Evolutionary conservation across 805 yeast species (phyloP), one percentile per base, ranked within the genome.

Genomic region (Saturnispora serradocipensis): DNA sequence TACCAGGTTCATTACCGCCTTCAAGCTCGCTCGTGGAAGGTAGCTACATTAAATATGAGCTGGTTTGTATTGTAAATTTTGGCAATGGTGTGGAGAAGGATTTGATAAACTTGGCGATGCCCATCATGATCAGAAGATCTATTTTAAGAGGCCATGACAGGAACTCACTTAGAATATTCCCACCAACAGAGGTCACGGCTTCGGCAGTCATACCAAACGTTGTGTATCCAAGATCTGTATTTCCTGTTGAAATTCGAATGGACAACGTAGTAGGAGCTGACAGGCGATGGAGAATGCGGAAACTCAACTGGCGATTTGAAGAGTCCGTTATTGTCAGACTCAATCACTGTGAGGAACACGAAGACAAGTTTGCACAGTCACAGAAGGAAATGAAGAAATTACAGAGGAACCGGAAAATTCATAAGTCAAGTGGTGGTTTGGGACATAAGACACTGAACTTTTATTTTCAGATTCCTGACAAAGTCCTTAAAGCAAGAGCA

Each of bases 111-210:
- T 60, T 81, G 38, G 67, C 70, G 2, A 69, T 86, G 53, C 95
- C 96, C 0, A 65, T 93, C 8, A 76, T 83, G 57, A 73, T 93
- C 2, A 75, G 85, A 44, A 76, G 99, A 59, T 84, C 95, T 52
- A 79, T 91, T 30, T 65, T 87, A 24, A 72, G 88, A 45, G 91
- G 93, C 6, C 86, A 87, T 2, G 97, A 90, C 63, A 75, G 89
- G 59, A 88, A 86, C 61, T 87, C 96, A 1, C 69, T 88, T 38
- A 77, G 99, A 54, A 87, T 93, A 1, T 93, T 93, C 67, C 99
- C 99, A 1, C 98, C 99, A 7, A 91, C 98, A 0, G 86, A 85
- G 43, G 83, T 93, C 36, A 83, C 88, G 3, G 95, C 96, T 6
- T 80, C 85, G 27, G 93, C 95, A 8, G 85, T 83, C 15, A 71